Evolutionary conservation across 2,329 filamentous ascomycete species (phyloP), one percentile per base, ranked within the genome.

Genomic region (Thielaviopsis euricoi): DNA sequence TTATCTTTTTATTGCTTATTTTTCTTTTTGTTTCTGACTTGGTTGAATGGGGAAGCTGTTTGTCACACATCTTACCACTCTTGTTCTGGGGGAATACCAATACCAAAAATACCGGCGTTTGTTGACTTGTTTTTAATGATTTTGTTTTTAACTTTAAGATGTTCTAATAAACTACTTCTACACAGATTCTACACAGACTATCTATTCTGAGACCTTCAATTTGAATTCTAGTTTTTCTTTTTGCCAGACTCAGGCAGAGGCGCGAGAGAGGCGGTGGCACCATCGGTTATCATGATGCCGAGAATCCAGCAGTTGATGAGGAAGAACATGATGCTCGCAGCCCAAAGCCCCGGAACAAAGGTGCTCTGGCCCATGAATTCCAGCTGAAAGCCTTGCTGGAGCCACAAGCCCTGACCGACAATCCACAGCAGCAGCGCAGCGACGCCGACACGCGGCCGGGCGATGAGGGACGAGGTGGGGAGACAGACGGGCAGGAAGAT

Each of bases 401-500:
- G 74, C 87, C 87, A 91, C 1, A 80, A 70, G 0, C 74, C 86
- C 72, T 97, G 91, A 0, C 81, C 81, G 2, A 76, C 65, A 0
- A 95, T 71, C 93, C 93, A 98, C 4, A 90, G 71, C 1, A 72
- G 64, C 6, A 87, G 73, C 0, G 87, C 87, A 0, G 73, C 64
- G 1, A 86, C 60, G 1, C 93, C 93, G 3, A 85, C 70, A 6
- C 66, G 65, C 0, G 80, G 80, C 2, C 71, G 75, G 4, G 68
- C 71, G 0, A 94, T 71, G 15, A 96, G 76, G 0, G 85, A 85
- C 0, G 90, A 96, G 43, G 73, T 73, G 0, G 91, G 89, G 0
- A 98, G 82, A 68, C 96, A 95, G 54, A 96, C 83, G 0, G 93
- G 93, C 2, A 97, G 75, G 64, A 98, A 87, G 63, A 96, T 81